Conservation (phyloP, 306 rosid genomes). For the Vachellia pachyceras region DNA sequence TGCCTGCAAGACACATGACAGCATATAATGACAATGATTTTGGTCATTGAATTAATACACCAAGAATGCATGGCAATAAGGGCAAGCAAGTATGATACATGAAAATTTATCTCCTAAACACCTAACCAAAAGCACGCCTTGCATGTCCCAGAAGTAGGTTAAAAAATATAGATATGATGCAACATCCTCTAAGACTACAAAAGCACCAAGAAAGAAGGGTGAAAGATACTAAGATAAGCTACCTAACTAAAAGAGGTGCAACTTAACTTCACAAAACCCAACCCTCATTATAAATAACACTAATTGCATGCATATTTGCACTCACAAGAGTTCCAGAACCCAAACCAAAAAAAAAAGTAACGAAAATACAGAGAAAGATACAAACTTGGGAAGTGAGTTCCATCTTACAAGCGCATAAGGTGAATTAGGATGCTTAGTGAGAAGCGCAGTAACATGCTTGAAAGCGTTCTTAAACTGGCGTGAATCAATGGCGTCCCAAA, state of each 20-base stretch:
- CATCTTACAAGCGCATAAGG: constrained; percentile 79
- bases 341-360: neutral
- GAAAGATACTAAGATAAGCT: neutral
- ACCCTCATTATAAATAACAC: constrained; percentile 1
- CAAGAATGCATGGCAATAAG: neutral
- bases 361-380: neutral
- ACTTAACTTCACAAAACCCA: neutral
- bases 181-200: neutral
- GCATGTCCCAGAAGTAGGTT: neutral
- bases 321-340: constrained; percentile 1
- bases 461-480: constrained; percentile 92
- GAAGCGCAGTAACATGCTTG: constrained; percentile 72
- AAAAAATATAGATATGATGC: neutral
- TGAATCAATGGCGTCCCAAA: constrained; percentile 99
- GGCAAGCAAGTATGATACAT: neutral
- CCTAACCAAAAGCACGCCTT: constrained; percentile 2
- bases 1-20: constrained; percentile 52
- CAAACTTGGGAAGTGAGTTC: neutral
- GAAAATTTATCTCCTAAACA: neutral
- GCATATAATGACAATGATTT: neutral
- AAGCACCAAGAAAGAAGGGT: neutral
- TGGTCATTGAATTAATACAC: neutral
- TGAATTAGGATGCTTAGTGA: constrained; percentile 73
- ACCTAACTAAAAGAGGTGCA: neutral
- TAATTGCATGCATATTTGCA: neutral